Evolutionary conservation across 2,329 filamentous ascomycete genomes (phyloP).

Genomic region (Dothidotthia symphoricarpi): DNA sequence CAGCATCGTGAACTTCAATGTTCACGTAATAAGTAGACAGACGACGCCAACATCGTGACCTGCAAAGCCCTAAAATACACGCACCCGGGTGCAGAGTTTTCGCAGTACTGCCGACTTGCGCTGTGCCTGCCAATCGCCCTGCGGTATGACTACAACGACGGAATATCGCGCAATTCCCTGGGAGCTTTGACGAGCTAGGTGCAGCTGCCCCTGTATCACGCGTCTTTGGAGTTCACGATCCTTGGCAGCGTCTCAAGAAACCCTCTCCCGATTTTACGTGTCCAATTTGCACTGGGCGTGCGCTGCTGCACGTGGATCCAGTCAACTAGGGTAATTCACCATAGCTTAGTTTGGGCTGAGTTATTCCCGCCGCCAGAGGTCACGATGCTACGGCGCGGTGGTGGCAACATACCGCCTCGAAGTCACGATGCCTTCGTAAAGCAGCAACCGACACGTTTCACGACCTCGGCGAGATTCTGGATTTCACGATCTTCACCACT

Average conservation of each 20-base stretch:
- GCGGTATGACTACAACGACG: not conserved
- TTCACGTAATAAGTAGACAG: constrained; percentile 28
- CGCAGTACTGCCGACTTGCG: constrained; percentile 6
- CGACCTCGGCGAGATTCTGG: constrained; percentile 7
- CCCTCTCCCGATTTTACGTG: constrained; percentile 26
- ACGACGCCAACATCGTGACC: constrained; percentile 15
- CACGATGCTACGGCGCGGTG: constrained; percentile 11
- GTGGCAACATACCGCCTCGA: constrained; percentile 26
- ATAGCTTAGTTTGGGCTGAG: not conserved
- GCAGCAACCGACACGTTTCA: constrained; percentile 4
- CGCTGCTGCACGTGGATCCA: constrained; percentile 24
- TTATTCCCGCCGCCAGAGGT: constrained; percentile 9
- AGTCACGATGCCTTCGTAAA: constrained; percentile 23
- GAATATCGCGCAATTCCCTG: constrained; percentile 13
- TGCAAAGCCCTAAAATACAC: constrained; percentile 17
- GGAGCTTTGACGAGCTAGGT: not conserved
- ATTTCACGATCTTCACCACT: constrained; percentile 22
- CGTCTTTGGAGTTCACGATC: constrained; percentile 27
- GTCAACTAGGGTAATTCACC: constrained; percentile 10
- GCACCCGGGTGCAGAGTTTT: constrained; percentile 24
- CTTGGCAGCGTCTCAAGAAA: constrained; percentile 21
- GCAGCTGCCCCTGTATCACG: constrained; percentile 3
- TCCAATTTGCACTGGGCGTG: constrained; percentile 23
- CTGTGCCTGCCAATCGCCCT: constrained; percentile 11
- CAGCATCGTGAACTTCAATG: constrained; percentile 13